These are phyloP conservation scores for Capsicum rhomboideum DNA, from an alignment of 257 asterid genomes.

Conservation along the genomic window DNA sequence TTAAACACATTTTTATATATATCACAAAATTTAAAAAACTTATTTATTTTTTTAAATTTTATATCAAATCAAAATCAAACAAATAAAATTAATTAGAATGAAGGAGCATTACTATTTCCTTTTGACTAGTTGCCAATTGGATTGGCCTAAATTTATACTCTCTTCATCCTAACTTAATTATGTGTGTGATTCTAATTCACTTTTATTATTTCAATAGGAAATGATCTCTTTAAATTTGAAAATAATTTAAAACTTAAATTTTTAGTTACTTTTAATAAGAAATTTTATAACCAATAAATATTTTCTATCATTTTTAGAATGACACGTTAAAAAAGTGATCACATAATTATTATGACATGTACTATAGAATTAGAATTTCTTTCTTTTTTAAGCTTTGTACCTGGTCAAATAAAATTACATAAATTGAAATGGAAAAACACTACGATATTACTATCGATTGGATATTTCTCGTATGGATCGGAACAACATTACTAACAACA, in stretches of 20 bases:
- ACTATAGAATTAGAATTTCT: too few species aligned
- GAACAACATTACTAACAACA: too few species aligned
- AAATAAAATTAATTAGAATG: too few species aligned
- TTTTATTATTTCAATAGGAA: not conserved
- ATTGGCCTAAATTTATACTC: not conserved
- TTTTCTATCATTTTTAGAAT: not conserved
- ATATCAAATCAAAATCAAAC: too few species aligned
- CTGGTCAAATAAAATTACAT: not conserved
- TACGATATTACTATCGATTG: too few species aligned
- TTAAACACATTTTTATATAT: too few species aligned
- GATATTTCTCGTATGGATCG: too few species aligned
- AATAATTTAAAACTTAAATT: not conserved
- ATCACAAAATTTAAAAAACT: too few species aligned
- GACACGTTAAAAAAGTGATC: not conserved
- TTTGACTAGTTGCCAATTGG: not conserved
- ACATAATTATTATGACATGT: not conserved
- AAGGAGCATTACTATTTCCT: not conserved
- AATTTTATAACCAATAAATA: not conserved
- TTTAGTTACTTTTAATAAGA: not conserved
- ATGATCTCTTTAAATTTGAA: not conserved
- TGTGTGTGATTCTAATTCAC: not conserved
- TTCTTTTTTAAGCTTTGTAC: too few species aligned
- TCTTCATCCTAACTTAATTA: not conserved
- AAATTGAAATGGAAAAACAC: not conserved
- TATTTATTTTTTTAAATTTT: too few species aligned